These are phyloP conservation scores for Byssochlamys sp. DNA, from an alignment of 2,329 filamentous ascomycete genomes.

Conservation along the genomic window DNA sequence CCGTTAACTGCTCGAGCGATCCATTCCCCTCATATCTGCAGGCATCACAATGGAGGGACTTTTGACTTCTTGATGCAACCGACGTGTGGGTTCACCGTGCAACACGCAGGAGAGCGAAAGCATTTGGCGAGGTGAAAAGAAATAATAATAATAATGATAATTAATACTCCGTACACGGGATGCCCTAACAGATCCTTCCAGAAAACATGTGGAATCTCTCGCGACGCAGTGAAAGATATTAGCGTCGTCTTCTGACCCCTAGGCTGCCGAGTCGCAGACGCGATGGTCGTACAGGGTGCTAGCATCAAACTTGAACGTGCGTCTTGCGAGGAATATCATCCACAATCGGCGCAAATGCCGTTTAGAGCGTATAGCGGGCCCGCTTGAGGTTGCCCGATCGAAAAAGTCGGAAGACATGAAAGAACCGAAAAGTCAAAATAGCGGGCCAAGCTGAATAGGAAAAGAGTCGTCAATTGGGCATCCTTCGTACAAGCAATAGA, in stretches of 20 bases:
- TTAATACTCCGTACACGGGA: neutral
- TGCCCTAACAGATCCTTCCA: neutral
- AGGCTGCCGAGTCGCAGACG: neutral
- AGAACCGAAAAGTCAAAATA: neutral
- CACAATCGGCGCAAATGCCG: neutral
- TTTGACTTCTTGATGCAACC: neutral
- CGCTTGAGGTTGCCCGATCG: neutral
- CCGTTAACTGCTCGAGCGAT: too few species aligned
- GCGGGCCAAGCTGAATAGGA: neutral
- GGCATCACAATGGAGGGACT: too few species aligned
- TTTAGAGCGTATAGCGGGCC: neutral
- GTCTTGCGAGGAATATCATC: neutral
- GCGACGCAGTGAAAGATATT: neutral
- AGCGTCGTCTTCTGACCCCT: neutral
- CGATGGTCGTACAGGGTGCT: neutral
- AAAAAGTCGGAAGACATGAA: neutral
- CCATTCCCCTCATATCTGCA: too few species aligned
- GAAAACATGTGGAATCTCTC: neutral
- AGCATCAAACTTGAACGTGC: neutral
- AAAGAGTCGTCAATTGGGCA: neutral
- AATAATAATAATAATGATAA: neutral
- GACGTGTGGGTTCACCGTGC: neutral
- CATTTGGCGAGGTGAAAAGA: neutral
- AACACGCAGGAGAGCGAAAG: neutral
- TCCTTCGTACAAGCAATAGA: neutral